Conservation (phyloP, 2,329 filamentous ascomycete genomes). For the Pochonia chlamydosporia region DNA sequence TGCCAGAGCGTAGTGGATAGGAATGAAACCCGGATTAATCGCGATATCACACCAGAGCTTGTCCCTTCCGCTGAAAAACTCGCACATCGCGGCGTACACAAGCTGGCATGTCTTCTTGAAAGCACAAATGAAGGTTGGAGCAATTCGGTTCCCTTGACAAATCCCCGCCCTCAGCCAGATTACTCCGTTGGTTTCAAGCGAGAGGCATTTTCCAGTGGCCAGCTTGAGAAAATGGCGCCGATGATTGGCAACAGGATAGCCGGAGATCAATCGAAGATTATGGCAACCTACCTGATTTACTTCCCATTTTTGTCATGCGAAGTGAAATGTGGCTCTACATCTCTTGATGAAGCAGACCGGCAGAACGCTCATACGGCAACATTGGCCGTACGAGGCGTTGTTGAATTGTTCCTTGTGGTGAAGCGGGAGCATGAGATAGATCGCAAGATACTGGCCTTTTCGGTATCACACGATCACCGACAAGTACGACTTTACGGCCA, state of each 20-base stretch:
- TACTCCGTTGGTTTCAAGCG: slow-evolving; percentile 32
- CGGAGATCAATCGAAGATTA: slow-evolving; percentile 2
- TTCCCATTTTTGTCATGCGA: slow-evolving; percentile 6
- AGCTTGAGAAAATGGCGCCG: slow-evolving; percentile 1
- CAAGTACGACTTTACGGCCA: slow-evolving; percentile 4
- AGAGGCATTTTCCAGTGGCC: slow-evolving; percentile 28
- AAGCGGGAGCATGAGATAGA: slow-evolving; percentile 1
- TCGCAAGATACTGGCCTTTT: slow-evolving; percentile 2
- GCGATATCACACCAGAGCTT: slow-evolving; percentile 1
- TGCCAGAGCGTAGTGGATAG: background rate
- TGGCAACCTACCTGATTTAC: slow-evolving; percentile 5
- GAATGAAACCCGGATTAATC: slow-evolving; percentile 1
- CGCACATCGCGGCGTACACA: background rate
- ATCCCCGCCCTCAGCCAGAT: slow-evolving; percentile 32
- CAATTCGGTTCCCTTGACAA: slow-evolving; percentile 27
- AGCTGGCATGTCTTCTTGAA: slow-evolving; percentile 17
- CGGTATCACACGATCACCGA: slow-evolving; percentile 3
- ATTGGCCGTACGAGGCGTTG: slow-evolving; percentile 3
- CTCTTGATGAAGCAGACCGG: background rate
- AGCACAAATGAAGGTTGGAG: slow-evolving; percentile 35
- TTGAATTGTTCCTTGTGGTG: background rate
- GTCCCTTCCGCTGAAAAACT: slow-evolving; percentile 3
- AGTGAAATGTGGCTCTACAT: slow-evolving; percentile 1
- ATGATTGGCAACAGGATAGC: slow-evolving; percentile 3
- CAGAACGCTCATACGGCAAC: slow-evolving; percentile 4